phyloP scores from a whole-genome alignment of 1,139 yeast genomes.

The Yamadazyma blattariae region DNA sequence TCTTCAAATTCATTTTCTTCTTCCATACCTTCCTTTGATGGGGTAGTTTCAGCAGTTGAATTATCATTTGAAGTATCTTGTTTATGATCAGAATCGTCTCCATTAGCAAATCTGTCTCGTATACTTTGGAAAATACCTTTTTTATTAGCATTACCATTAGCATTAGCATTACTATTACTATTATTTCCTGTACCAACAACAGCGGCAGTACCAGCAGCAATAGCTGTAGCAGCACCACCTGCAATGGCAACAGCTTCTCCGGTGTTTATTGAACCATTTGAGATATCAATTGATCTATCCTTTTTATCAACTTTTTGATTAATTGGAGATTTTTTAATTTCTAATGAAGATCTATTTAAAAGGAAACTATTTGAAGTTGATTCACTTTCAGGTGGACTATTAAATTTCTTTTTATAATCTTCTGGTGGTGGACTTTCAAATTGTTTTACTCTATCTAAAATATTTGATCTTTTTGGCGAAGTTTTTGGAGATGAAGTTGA shows the following conservation, averaged over 20 bases:
- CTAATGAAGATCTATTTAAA: conserved; percentile 17
- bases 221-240: conserved; percentile 1
- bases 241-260: not conserved
- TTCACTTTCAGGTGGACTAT: conserved; percentile 11
- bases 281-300: not conserved
- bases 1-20: conserved; percentile 5
- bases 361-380: conserved; percentile 15
- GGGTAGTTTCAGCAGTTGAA: conserved; percentile 33
- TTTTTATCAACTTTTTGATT: not conserved
- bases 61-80: conserved; percentile 18
- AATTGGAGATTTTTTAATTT: conserved; percentile 15
- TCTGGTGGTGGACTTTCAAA: conserved; percentile 30
- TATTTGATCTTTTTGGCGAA: conserved; percentile 20
- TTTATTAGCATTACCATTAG: conserved; percentile 2
- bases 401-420: conserved; percentile 8
- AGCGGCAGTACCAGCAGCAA: conserved; percentile 9
- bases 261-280: not conserved
- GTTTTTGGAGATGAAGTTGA: conserved; percentile 14
- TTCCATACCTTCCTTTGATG: conserved; percentile 22
- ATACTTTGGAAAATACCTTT: conserved; percentile 37
- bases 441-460: conserved; percentile 39
- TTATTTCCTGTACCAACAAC: conserved; percentile 11
- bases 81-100: conserved; percentile 7
- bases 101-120: conserved; percentile 23
- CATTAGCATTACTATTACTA: conserved; percentile 7